phyloP scores from a whole-genome alignment of 2,329 filamentous ascomycete species.

The Aureobasidium sp. region DNA sequence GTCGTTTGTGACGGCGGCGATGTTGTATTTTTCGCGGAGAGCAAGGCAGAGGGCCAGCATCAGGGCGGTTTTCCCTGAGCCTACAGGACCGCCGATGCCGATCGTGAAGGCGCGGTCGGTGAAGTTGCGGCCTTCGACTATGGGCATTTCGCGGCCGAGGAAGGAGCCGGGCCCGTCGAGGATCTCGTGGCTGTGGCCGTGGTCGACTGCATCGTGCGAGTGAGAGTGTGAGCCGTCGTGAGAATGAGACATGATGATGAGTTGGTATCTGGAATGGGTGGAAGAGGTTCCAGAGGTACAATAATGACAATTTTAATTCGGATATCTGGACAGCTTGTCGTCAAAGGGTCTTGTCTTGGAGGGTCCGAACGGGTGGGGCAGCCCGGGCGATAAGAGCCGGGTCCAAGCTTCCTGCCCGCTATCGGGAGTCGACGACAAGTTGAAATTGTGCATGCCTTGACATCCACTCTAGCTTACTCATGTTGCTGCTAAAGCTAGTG shows the following conservation, averaged over 20 bases:
- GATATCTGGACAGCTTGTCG: background rate
- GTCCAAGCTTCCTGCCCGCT: background rate
- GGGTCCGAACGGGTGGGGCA: slow-evolving; percentile 3
- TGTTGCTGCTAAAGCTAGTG: no score
- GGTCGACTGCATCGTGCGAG: slow-evolving; percentile 49
- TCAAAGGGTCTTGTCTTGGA: background rate
- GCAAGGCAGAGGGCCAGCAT: slow-evolving; percentile 90
- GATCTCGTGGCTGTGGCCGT: slow-evolving; percentile 94
- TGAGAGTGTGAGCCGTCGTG: slow-evolving; percentile 44
- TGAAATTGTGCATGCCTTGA: background rate
- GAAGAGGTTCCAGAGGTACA: background rate
- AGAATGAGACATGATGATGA: slow-evolving; percentile 24
- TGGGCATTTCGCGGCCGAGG: slow-evolving; percentile 83
- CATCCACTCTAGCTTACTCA: no score
- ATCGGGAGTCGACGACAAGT: slow-evolving; percentile 1
- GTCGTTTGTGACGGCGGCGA: slow-evolving; percentile 96
- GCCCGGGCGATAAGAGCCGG: background rate
- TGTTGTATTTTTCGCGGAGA: slow-evolving; percentile 71
- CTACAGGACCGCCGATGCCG: slow-evolving; percentile 96
- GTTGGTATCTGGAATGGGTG: background rate
- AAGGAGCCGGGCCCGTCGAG: slow-evolving; percentile 90
- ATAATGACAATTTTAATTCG: background rate
- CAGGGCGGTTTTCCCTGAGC: slow-evolving; percentile 92
- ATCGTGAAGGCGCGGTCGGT: slow-evolving; percentile 85
- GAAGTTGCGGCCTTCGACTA: slow-evolving; percentile 83